Conservation (phyloP, 345 rosid species). For the Hibiscus mutabilis region DNA sequence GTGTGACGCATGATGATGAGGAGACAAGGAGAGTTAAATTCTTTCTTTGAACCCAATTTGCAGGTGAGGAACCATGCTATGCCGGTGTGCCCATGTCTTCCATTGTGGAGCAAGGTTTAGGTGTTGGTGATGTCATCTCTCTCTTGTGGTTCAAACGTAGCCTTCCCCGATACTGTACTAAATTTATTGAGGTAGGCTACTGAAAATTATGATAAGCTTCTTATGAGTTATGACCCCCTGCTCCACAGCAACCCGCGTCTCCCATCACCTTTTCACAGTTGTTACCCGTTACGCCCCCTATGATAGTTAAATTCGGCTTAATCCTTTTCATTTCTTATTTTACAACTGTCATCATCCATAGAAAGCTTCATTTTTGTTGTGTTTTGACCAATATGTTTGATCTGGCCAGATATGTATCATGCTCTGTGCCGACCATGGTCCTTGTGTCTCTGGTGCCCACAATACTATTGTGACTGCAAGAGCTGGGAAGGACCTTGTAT, state of each 20-base stretch:
- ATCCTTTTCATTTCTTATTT: not conserved
- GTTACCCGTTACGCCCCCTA: not conserved
- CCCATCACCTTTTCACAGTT: not conserved
- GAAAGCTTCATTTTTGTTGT: not conserved
- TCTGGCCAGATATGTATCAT: constrained; percentile 80
- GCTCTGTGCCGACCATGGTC: constrained; percentile 97
- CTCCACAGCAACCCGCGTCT: not conserved
- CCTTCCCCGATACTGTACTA: constrained; percentile 92
- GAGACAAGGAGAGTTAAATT: constrained; percentile 5
- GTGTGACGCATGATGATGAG: not conserved
- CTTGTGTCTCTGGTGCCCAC: constrained; percentile 98
- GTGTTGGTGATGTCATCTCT: constrained; percentile 96
- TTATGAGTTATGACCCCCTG: not conserved
- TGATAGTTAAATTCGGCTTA: not conserved
- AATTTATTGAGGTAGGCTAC: constrained; percentile 73
- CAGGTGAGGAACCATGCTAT: constrained; percentile 98
- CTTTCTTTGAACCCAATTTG: constrained; percentile 8
- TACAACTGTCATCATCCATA: not conserved
- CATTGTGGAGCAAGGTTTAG: constrained; percentile 80
- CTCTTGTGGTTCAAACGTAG: constrained; percentile 96
- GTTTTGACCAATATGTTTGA: constrained; percentile 12
- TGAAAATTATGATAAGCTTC: not conserved
- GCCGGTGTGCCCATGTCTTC: constrained; percentile 99
- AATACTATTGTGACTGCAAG: constrained; percentile 93
- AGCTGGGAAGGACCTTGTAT: constrained; percentile 98